phyloP scores from a whole-genome alignment of 1,284 basidiomycete genomes.

The Pisolithus thermaeus region DNA sequence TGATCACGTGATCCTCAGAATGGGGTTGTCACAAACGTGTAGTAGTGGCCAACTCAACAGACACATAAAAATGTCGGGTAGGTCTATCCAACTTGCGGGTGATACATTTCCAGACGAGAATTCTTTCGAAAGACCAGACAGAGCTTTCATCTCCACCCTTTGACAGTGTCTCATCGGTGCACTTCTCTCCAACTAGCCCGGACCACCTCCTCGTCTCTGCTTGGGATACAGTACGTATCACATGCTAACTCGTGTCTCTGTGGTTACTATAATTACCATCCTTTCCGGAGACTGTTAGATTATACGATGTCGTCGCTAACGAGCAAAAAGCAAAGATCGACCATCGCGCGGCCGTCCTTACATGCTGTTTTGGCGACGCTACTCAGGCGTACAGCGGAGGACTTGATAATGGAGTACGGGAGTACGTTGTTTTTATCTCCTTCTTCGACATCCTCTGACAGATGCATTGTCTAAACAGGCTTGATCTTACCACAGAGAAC shows the following conservation, averaged over 20 bases:
- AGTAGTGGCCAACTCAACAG: too few relatives aligned
- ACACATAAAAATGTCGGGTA: constrained; percentile 15
- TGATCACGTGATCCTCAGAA: too few relatives aligned
- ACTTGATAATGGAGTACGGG: constrained; percentile 65
- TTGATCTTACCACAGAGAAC: constrained; percentile 60
- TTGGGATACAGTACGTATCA: constrained; percentile 77
- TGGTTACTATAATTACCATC: neutral
- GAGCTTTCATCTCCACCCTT: constrained; percentile 71
- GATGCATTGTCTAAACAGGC: constrained; percentile 30
- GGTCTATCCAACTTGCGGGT: neutral
- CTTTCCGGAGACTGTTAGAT: constrained; percentile 55
- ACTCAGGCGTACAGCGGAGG: constrained; percentile 68
- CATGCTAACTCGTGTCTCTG: constrained; percentile 1
- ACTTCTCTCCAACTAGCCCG: constrained; percentile 75
- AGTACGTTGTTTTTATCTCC: constrained; percentile 39
- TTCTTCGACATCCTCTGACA: neutral
- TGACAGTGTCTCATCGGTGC: constrained; percentile 77
- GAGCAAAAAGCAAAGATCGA: constrained; percentile 72
- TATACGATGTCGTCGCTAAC: constrained; percentile 62
- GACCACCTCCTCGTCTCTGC: constrained; percentile 74
- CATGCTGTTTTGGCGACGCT: constrained; percentile 59
- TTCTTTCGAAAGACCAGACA: constrained; percentile 32
- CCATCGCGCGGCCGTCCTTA: constrained; percentile 69
- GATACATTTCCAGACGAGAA: neutral
- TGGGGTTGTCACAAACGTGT: too few relatives aligned